Base-by-base conservation (phyloP, 345 rosid species). In the Dipteronia dyeriana region DNA sequence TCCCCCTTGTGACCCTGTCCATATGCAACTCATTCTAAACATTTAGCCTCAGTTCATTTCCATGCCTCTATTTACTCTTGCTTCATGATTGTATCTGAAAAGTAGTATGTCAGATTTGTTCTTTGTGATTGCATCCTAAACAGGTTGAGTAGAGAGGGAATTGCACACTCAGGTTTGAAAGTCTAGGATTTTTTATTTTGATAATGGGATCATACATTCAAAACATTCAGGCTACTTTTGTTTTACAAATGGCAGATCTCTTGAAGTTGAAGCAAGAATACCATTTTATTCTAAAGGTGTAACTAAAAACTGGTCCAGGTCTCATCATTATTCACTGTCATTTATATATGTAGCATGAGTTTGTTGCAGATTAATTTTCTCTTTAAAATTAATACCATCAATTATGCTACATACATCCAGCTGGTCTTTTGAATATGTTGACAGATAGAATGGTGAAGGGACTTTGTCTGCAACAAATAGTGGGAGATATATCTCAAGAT, bases 401-500 rank as follows among this genome's bases (percentile, higher is more conserved):
- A 39, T 43, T 54, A 3, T 61, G 74, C 39, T 59, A 31, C 71
- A 71, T 70, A 11, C 53, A 22, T 74, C 73, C 79, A 90, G 94
- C 93, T 78, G 90, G 86, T 78, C 92, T 87, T 78, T 64, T 83
- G 66, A 82, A 78, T 81, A 73, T 71, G 77, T 73, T 76, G 68
- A 78, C 83, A 79, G 88, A 84, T 71, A 84, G 79, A 81, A 73
- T 80, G 82, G 85, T 69, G 51, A 89, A 86, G 79, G 86, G 87
- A 80, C 79, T 87, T 82, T 85, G 89, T 73, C 86, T 85, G 61
- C 82, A 78, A 31, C 90, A 90, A 84, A 75, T 70, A 72, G 65
- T 80, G 75, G 85, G 71, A 57, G 76, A 75, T 67, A 75, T 91
- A 47, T 73, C 85, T 34, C 81, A 80, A 76, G 94, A 92, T 84